Percentiles rank a stretch among this genome's conserved stretches.
Evolutionary conservation across 331 rosid species (phyloP).

Genomic region (Dryas integrifolia): DNA sequence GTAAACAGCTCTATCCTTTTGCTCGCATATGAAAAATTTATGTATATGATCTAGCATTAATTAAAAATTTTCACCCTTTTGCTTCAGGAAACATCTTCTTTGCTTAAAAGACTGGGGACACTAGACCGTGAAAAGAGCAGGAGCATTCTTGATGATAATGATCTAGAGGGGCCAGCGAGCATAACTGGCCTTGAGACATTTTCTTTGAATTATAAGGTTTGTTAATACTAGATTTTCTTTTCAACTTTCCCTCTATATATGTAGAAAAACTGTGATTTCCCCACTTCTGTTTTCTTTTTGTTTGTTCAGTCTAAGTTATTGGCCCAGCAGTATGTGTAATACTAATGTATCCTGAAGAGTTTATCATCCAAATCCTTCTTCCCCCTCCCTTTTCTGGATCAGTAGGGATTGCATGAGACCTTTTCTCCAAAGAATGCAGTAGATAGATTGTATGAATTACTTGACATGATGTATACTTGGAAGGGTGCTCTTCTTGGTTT

Average conservation of each 20-base stretch:
- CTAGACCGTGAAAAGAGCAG: constrained; percentile 49
- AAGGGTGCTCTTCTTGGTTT: not conserved
- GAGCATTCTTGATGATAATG: constrained; percentile 40
- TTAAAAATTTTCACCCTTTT: constrained; percentile 14
- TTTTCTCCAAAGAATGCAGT: not conserved
- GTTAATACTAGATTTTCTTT: constrained; percentile 22
- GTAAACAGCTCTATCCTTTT: constrained; percentile 50
- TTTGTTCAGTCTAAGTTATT: not conserved
- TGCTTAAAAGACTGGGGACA: constrained; percentile 70
- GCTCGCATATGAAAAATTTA: constrained; percentile 11
- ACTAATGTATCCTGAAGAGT: not conserved
- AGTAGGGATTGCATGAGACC: not conserved
- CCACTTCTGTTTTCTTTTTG: not conserved
- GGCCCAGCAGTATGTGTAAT: not conserved
- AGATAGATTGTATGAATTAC: not conserved
- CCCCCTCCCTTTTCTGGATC: not conserved
- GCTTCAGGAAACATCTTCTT: constrained; percentile 77
- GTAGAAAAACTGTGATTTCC: no score
- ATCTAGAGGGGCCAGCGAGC: constrained; percentile 69
- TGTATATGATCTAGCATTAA: constrained; percentile 15
- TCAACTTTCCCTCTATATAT: no score
- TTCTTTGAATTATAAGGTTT: constrained; percentile 88
- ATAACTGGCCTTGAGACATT: constrained; percentile 82
- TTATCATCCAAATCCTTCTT: not conserved
- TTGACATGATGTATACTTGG: not conserved